Conservation (phyloP, 2,329 filamentous ascomycete genomes). For the Diaporthe vaccinii region DNA sequence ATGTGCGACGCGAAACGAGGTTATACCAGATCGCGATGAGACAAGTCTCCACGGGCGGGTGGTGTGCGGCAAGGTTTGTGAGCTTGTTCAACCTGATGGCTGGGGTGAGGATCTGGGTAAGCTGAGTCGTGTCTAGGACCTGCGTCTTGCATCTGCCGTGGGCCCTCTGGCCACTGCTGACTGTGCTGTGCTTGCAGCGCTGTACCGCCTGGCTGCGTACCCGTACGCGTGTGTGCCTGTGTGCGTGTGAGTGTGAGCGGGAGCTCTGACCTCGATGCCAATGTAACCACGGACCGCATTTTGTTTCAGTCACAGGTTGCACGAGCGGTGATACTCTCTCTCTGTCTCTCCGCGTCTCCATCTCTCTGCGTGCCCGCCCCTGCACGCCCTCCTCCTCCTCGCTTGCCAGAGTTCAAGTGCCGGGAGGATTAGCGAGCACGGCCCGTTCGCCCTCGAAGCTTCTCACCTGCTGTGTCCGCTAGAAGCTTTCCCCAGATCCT, state of each 20-base stretch:
- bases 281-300: slow-evolving; percentile 30
- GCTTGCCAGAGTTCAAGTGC: slow-evolving; percentile 24
- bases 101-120: slow-evolving; percentile 18
- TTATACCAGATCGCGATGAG: slow-evolving; percentile 37
- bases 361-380: not conserved
- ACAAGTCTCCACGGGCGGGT: slow-evolving; percentile 13
- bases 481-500: slow-evolving; percentile 15
- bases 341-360: not conserved
- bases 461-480: not conserved
- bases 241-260: not conserved
- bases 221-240: not conserved
- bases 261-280: slow-evolving; percentile 26
- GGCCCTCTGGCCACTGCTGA: not conserved
- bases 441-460: slow-evolving; percentile 20
- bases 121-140: slow-evolving; percentile 33
- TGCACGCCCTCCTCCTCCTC: not conserved
- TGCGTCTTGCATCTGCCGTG: slow-evolving; percentile 16
- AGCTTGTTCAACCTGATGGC: slow-evolving; percentile 13
- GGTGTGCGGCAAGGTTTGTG: slow-evolving; percentile 18
- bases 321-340: slow-evolving; percentile 19
- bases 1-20: slow-evolving; percentile 32
- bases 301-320: slow-evolving; percentile 30
- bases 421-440: slow-evolving; percentile 15
- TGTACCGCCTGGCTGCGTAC: slow-evolving; percentile 19
- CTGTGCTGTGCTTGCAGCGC: not conserved